Conservation (phyloP, 2,329 filamentous ascomycete genomes). For the Ophiobolus disseminans region DNA sequence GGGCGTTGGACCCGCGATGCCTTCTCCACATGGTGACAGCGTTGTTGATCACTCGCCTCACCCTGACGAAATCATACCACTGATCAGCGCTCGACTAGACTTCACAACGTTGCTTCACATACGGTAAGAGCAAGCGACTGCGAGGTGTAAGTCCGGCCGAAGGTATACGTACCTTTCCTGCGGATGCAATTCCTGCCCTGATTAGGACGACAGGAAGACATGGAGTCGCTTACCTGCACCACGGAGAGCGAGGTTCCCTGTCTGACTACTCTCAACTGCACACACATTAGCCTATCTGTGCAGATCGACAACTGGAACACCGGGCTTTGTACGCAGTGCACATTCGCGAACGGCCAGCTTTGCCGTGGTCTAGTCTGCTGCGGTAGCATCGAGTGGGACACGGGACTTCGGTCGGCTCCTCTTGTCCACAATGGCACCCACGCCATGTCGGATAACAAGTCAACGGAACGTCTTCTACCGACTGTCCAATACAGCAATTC, state of each 20-base stretch:
- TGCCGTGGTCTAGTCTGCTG: too few relatives aligned
- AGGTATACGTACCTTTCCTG: not conserved
- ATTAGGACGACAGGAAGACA: not conserved
- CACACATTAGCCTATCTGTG: not conserved
- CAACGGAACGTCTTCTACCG: too few relatives aligned
- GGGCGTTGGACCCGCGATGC: slow-evolving; percentile 2
- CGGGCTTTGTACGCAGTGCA: not conserved
- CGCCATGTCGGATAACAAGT: too few relatives aligned
- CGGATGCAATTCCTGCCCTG: not conserved
- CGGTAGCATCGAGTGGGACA: too few relatives aligned
- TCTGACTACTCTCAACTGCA: too few relatives aligned
- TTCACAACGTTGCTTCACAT: slow-evolving; percentile 6
- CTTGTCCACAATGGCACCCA: too few relatives aligned
- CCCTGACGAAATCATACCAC: slow-evolving; percentile 7
- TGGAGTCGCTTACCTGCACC: too few relatives aligned
- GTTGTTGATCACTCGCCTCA: slow-evolving; percentile 9
- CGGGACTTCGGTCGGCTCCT: not conserved
- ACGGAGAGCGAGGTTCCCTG: too few relatives aligned
- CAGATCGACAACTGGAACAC: not conserved
- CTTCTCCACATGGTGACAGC: slow-evolving; percentile 4
- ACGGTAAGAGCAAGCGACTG: slow-evolving; percentile 29
- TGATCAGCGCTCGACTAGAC: slow-evolving; percentile 8
- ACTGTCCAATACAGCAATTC: too few relatives aligned
- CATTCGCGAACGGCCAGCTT: not conserved
- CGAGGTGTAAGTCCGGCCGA: slow-evolving; percentile 34